Conservation (phyloP, 345 rosid genomes). For the Gossypium longicalyx region DNA sequence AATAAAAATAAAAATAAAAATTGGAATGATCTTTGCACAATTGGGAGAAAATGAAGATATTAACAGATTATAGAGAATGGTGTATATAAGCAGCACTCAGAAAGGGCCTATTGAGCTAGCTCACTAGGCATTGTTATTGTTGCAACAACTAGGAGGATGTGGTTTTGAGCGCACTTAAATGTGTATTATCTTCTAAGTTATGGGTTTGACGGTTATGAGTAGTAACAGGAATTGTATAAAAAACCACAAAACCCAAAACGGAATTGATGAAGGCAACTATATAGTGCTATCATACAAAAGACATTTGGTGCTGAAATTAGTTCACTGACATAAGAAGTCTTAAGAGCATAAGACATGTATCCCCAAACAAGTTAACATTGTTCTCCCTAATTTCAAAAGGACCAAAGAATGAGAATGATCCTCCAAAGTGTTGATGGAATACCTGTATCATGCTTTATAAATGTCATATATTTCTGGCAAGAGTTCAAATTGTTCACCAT, state of each 20-base stretch:
- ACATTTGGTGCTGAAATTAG: not conserved
- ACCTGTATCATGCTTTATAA: not conserved
- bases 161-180: too few relatives aligned
- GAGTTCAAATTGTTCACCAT: not conserved
- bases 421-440: not conserved
- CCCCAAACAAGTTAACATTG: not conserved
- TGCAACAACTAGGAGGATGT: too few relatives aligned
- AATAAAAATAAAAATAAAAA: not conserved
- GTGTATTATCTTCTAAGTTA: too few relatives aligned
- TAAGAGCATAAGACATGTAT: not conserved
- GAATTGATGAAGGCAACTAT: not conserved
- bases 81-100: not conserved
- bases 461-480: not conserved
- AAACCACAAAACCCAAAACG: not conserved
- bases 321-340: not conserved
- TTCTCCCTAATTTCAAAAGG: not conserved
- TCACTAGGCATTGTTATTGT: too few relatives aligned
- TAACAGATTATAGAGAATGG: not conserved
- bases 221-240: too few relatives aligned
- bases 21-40: not conserved
- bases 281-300: not conserved
- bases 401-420: not conserved
- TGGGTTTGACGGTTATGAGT: too few relatives aligned
- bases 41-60: not conserved
- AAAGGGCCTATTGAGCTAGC: not conserved